phyloP scores from a whole-genome alignment of 306 rosid genomes.

The Trifolium fragiferum region DNA sequence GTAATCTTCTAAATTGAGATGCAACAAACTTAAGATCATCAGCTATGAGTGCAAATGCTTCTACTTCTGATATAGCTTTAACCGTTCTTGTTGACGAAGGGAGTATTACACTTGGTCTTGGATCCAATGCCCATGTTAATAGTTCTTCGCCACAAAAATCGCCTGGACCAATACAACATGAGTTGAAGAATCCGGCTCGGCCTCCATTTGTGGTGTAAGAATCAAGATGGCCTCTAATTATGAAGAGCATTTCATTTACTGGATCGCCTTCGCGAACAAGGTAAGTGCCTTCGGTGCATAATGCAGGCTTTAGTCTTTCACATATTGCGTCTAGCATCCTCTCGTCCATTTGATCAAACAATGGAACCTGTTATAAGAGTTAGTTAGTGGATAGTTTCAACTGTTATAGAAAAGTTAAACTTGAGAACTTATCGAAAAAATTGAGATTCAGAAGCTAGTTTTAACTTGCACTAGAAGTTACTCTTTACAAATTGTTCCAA shows the following conservation, averaged over 20 bases:
- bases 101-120: slow-evolving; percentile 69
- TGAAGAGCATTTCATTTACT: slow-evolving; percentile 90
- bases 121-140: slow-evolving; percentile 91
- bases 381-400: background rate
- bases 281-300: slow-evolving; percentile 80
- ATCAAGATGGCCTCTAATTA: slow-evolving; percentile 89
- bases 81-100: slow-evolving; percentile 92
- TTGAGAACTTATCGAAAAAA: background rate
- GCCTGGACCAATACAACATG: slow-evolving; percentile 75
- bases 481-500: background rate
- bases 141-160: slow-evolving; percentile 98
- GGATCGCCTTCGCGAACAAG: slow-evolving; percentile 92
- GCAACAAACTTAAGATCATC: slow-evolving; percentile 93
- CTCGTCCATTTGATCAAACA: slow-evolving; percentile 97
- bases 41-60: slow-evolving; percentile 91
- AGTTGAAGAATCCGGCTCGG: slow-evolving; percentile 89
- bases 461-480: background rate
- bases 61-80: slow-evolving; percentile 80
- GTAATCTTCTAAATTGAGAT: slow-evolving; percentile 79
- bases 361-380: slow-evolving; percentile 62
- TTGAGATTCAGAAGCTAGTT: background rate
- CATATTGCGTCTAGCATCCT: slow-evolving; percentile 94
- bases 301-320: slow-evolving; percentile 83
- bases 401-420: background rate
- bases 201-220: slow-evolving; percentile 96